Base-by-base conservation (phyloP, 306 rosid species). In the Astragalus membranaceus region DNA sequence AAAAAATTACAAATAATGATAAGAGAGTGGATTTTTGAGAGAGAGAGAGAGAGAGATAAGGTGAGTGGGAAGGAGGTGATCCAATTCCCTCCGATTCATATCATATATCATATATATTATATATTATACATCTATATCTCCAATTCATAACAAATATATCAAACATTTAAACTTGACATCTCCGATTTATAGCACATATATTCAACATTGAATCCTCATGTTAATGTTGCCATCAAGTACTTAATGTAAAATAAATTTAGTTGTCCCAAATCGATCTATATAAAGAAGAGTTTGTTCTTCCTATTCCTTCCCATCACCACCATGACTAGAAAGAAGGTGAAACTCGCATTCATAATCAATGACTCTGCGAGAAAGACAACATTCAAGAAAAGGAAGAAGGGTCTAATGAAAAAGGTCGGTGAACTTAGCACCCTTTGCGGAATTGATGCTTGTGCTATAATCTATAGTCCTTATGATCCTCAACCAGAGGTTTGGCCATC, bases 401-500 rank as follows among this genome's bases (percentile, higher is more conserved):
- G 84, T 57, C 65, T 80, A 4, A 67, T 83, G 68, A 83, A 83
- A 72, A 83, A 80, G 72, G 77, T 80, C 1, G 51, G 66, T 41
- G 87, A 83, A 41, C 80, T 83, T 4, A 83, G 79, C 17, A 83
- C 82, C 30, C 82, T 83, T 10, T 83, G 87, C 7, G 87, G 85
- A 0, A 80, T 80, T 57, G 82, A 80, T 54, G 85, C 75, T 0
- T 80, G 85, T 51, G 85, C 82, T 1, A 26, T 83, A 8, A 10
- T 83, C 4, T 83, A 80, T 15, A 80, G 87, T 26, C 79, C 82
- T 3, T 80, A 68, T 50, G 84, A 83, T 58, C 62, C 82, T 46
- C 84, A 83, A 36, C 87, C 87, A 2, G 82, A 83, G 64, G 75
- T 83, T 37, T 83, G 87, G 87, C 85, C 87, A 14, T 73, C 82